phyloP scores from a whole-genome alignment of 495 filamentous ascomycete genomes.

The Xylaria longipes region DNA sequence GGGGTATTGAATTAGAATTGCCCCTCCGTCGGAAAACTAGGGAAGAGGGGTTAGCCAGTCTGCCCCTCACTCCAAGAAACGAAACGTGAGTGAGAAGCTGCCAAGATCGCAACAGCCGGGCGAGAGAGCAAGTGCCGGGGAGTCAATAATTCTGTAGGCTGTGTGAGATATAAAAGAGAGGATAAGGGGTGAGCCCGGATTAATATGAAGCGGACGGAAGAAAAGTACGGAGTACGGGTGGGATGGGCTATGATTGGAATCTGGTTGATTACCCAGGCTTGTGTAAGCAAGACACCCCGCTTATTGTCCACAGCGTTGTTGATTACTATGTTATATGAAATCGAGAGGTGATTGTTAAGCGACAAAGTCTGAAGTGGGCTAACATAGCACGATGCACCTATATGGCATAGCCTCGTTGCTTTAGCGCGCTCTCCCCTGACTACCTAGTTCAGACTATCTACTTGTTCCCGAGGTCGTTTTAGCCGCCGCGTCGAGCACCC shows the following conservation, averaged over 20 bases:
- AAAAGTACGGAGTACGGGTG: not conserved
- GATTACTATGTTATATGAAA: not conserved
- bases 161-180: slow-evolving; percentile 3
- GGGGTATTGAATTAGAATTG: slow-evolving; percentile 7
- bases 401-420: not conserved
- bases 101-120: slow-evolving; percentile 18
- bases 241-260: not conserved
- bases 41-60: not conserved
- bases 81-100: not conserved
- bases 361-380: not conserved
- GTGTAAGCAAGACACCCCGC: slow-evolving; percentile 20
- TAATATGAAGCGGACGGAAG: slow-evolving; percentile 5
- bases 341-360: slow-evolving; percentile 4
- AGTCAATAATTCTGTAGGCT: not conserved
- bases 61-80: slow-evolving; percentile 7
- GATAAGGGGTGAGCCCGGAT: not conserved
- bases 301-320: not conserved
- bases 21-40: not conserved
- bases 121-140: slow-evolving; percentile 14
- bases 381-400: not conserved
- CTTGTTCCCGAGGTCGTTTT: too few species aligned
- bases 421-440: not conserved
- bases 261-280: slow-evolving; percentile 25
- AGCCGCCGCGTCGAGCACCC: slow-evolving; percentile 1
- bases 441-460: too few species aligned